phyloP scores from a whole-genome alignment of 108 stramenopile species.

The Fistulifera solaris region DNA sequence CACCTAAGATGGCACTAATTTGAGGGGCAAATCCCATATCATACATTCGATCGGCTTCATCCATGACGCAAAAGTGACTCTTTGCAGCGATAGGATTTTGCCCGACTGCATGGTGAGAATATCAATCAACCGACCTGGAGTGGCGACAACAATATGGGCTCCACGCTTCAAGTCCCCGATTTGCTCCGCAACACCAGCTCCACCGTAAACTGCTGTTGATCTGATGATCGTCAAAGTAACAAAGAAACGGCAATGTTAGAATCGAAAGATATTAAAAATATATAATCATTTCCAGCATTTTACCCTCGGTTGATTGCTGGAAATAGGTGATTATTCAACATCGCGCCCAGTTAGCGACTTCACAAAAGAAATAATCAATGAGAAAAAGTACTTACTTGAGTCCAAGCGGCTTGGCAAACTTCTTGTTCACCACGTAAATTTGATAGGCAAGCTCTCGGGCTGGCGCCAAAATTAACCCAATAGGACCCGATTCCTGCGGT shows the following conservation, averaged over 20 bases:
- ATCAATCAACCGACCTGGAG: constrained; percentile 98
- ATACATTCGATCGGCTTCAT: constrained; percentile 99
- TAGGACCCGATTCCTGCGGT: constrained; percentile 89
- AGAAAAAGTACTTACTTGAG: constrained; percentile 49
- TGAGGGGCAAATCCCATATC: constrained; percentile 99
- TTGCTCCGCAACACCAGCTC: constrained; percentile 94
- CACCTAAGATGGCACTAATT: constrained; percentile 85
- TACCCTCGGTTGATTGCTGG: no score
- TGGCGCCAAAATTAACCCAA: constrained; percentile 93
- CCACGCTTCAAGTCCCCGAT: constrained; percentile 96
- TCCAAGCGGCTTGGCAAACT: constrained; percentile 62
- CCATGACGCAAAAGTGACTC: constrained; percentile 93
- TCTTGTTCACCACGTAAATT: constrained; percentile 86
- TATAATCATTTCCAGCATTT: no score
- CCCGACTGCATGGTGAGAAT: constrained; percentile 98
- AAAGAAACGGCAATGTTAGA: constrained; percentile 1
- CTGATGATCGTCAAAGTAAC: constrained; percentile 10
- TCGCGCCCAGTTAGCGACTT: background rate
- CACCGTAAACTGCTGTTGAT: constrained; percentile 94
- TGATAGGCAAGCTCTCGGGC: constrained; percentile 96
- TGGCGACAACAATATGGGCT: constrained; percentile 94
- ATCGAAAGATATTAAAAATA: background rate
- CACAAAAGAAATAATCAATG: background rate
- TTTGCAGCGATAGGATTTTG: constrained; percentile 79
- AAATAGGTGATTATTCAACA: no score